Percentiles rank a stretch among this genome's conserved stretches.
Conservation (phyloP, 768 basidiomycete genomes). For the Lactarius indigo region DNA sequence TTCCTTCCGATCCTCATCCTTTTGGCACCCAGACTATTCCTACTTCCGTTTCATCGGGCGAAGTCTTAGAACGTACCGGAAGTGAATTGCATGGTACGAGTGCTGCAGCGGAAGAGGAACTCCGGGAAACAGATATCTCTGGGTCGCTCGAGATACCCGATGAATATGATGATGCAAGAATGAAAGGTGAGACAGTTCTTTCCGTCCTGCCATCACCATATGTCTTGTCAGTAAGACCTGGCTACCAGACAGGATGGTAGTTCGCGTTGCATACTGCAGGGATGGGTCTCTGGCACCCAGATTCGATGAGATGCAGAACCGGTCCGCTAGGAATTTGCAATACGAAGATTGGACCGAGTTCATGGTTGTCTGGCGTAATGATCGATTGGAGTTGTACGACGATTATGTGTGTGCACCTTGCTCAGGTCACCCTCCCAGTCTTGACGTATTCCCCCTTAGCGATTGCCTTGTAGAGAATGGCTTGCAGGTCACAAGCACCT, state of each 20-base stretch:
- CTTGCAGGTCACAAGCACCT: constrained; percentile 71
- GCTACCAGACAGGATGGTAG: constrained; percentile 82
- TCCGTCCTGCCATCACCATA: constrained; percentile 6
- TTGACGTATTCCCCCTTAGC: constrained; percentile 36
- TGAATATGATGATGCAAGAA: constrained; percentile 50
- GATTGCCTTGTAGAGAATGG: constrained; percentile 64
- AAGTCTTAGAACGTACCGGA: constrained; percentile 63
- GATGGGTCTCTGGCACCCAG: constrained; percentile 43
- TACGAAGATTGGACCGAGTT: constrained; percentile 78
- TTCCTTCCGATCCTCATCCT: background rate
- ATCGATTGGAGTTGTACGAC: constrained; percentile 77
- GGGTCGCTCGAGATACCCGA: constrained; percentile 12
- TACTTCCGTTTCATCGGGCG: constrained; percentile 50
- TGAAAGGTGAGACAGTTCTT: constrained; percentile 60
- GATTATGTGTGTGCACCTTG: constrained; percentile 59
- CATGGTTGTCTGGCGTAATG: constrained; percentile 79
- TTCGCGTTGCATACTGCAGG: constrained; percentile 66
- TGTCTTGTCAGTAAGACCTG: constrained; percentile 26
- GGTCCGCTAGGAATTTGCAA: constrained; percentile 55
- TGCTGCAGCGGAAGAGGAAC: constrained; percentile 50
- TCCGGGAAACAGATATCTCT: constrained; percentile 26
- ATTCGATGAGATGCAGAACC: constrained; percentile 69
- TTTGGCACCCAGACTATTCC: constrained; percentile 30
- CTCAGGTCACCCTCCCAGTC: background rate
- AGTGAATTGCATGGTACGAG: constrained; percentile 58